Base-by-base conservation (phyloP, 495 filamentous ascomycete genomes). In the Penicillium chermesinum region DNA sequence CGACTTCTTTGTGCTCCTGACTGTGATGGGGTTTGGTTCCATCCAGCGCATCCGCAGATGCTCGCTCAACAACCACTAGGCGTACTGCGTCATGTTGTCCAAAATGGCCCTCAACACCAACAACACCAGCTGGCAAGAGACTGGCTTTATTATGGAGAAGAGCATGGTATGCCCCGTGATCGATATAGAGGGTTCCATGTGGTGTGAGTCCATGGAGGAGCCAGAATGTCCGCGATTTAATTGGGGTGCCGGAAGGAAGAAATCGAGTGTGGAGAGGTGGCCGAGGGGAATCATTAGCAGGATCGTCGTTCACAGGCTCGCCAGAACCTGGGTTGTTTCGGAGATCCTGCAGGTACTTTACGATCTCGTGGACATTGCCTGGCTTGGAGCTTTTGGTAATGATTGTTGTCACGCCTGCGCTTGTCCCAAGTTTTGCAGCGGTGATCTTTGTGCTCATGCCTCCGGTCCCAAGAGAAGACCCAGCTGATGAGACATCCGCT, bases 381-480 rank as follows among this genome's bases (percentile, higher is more conserved):
- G 93, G 94, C 41, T 82, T 90, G 6, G 89, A 95, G 50, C 87
- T 91, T 42, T 84, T 83, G 2, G 93, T 95, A 54, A 98, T 97
- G 52, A 98, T 77, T 1, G 91, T 96, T 2, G 89, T 98, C 27
- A 97, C 94, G 32, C 93, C 93, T 30, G 89, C 93, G 43, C 89
- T 93, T 30, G 89, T 96, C 40, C 91, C 93, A 18, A 97, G 83
- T 39, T 88, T 83, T 30, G 93, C 93, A 25, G 93, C 93, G 14
- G 95, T 88, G 54, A 98, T 95, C 67, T 98, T 98, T 40, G 93
- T 98, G 41, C 85, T 83, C 93, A 98, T 98, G 33, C 93, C 93
- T 10, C 93, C 93, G n/a, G 94, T 98, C 25, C 93, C 93, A 10
- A 98, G 69, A 12, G 83, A 75, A 4, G 89, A 95, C 8, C 93